phyloP scores from a whole-genome alignment of 202 grass and related monocot species.

The Panicum virgatum region DNA sequence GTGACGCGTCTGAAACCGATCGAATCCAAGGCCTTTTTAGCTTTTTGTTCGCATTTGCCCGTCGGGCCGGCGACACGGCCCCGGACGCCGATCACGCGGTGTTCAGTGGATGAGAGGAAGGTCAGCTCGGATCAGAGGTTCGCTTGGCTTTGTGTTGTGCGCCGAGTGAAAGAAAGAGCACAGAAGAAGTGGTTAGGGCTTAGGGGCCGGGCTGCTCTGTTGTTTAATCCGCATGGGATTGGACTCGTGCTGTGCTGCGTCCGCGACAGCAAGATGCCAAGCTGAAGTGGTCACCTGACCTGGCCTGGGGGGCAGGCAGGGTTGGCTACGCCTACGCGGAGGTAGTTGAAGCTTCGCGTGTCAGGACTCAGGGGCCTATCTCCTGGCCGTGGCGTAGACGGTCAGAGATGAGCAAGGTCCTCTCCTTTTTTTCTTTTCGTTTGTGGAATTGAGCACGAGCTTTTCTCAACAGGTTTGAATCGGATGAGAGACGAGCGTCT shows the following conservation, averaged over 20 bases:
- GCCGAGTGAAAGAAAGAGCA: background rate
- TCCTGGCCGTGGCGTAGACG: background rate
- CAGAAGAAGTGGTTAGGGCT: slow-evolving; percentile 23
- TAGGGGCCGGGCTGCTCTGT: background rate
- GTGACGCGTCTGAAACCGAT: background rate
- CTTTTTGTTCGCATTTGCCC: slow-evolving; percentile 11
- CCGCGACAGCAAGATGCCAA: slow-evolving; percentile 45
- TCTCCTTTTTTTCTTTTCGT: background rate
- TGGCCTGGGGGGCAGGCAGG: background rate
- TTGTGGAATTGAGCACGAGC: background rate
- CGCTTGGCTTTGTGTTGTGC: background rate
- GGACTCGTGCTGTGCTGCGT: slow-evolving; percentile 16
- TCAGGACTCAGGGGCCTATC: background rate
- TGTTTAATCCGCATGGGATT: background rate
- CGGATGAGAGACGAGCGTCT: background rate
- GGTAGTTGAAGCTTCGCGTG: slow-evolving; percentile 28
- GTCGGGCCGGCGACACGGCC: background rate
- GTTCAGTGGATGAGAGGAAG: background rate
- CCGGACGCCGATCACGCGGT: background rate
- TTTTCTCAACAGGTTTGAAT: slow-evolving; percentile 9
- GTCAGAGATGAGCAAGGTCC: background rate
- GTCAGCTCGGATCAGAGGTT: background rate
- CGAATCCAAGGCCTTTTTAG: background rate
- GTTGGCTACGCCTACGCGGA: background rate
- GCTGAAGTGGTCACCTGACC: background rate